phyloP scores from a whole-genome alignment of 148 eudicot species.

The Rhododendron molle region DNA sequence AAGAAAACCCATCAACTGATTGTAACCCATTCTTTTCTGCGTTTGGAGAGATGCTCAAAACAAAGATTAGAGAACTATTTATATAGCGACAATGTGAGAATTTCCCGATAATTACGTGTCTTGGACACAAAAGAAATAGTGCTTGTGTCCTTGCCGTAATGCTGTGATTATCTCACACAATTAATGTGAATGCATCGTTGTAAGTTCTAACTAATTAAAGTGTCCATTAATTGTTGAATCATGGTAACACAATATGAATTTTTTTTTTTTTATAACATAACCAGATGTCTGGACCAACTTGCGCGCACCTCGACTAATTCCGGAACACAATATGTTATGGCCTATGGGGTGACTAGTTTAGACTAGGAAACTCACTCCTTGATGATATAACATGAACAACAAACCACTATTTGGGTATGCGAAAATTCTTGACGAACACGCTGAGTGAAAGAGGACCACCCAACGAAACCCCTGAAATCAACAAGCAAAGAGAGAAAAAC shows the following conservation, averaged over 20 bases:
- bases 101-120: background rate
- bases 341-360: too few species aligned
- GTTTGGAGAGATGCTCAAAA: background rate
- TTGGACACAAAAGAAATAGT: background rate
- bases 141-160: background rate
- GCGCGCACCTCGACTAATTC: too few species aligned
- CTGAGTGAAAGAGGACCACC: background rate
- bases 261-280: too few species aligned
- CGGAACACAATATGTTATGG: too few species aligned
- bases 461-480: too few species aligned
- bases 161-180: too few species aligned
- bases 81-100: background rate
- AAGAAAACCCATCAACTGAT: background rate
- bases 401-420: background rate
- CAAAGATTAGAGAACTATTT: background rate
- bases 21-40: background rate
- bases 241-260: too few species aligned
- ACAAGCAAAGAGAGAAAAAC: background rate
- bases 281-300: too few species aligned
- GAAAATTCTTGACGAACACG: background rate
- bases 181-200: too few species aligned
- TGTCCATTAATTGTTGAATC: background rate
- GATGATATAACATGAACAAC: background rate
- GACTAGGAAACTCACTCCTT: background rate
- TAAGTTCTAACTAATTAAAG: background rate